Percentiles rank a stretch among this genome's conserved stretches.
Evolutionary conservation across 108 stramenopile species (phyloP).

Genomic region (Pseudonitzschia delicatissima): DNA sequence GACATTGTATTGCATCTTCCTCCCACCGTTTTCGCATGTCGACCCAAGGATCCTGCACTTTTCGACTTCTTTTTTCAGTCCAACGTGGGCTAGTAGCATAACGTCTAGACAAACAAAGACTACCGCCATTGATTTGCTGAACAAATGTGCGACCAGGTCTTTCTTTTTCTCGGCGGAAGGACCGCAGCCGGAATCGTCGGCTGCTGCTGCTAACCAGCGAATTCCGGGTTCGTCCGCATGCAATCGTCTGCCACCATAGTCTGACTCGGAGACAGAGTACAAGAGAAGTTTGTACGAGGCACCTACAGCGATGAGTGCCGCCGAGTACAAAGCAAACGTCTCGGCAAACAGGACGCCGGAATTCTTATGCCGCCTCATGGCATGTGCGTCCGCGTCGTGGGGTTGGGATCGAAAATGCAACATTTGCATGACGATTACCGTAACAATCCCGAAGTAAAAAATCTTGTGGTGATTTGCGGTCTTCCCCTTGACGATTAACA

Average conservation of each 20-base stretch:
- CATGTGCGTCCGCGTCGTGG: conserved; percentile 25
- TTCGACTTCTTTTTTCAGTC: not conserved
- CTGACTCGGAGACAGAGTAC: no score
- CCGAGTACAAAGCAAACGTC: conserved; percentile 27
- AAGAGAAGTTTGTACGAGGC: conserved; percentile 46
- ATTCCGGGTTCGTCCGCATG: no score
- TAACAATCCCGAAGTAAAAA: conserved; percentile 28
- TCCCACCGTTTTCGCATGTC: not conserved
- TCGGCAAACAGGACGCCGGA: conserved; percentile 18
- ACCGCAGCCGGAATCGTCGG: no score
- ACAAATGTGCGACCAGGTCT: no score
- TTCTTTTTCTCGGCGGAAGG: no score
- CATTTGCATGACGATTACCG: conserved; percentile 26
- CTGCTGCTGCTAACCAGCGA: no score
- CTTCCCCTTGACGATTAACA: conserved; percentile 52
- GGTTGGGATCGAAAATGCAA: conserved; percentile 40
- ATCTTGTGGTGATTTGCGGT: conserved; percentile 9
- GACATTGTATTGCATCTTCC: not conserved
- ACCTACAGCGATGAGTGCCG: conserved; percentile 39
- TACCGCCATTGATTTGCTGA: not conserved
- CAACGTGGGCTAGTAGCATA: not conserved
- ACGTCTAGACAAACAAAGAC: not conserved
- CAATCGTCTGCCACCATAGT: no score
- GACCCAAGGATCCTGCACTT: not conserved
- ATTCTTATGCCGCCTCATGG: conserved; percentile 25